Conservation (phyloP, 352 stramenopile genomes). For the Pythium guiyangense region DNA sequence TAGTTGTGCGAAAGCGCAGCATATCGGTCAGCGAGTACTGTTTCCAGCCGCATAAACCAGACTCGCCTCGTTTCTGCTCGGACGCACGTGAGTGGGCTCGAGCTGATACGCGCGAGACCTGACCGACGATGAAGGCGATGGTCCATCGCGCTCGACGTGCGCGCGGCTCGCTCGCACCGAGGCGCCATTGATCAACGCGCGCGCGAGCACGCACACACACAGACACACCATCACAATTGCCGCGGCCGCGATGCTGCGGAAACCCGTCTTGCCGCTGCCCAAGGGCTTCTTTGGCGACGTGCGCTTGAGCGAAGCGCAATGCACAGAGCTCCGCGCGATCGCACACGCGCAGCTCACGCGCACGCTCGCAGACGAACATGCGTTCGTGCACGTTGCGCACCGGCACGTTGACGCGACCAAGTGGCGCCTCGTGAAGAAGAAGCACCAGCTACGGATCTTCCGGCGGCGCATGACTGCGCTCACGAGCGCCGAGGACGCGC, state of each 20-base stretch:
- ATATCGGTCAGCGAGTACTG: too few species aligned
- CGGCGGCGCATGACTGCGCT: conserved; percentile 12
- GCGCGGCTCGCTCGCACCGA: too few species aligned
- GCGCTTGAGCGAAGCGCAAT: background rate
- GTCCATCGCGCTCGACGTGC: too few species aligned
- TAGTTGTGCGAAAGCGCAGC: too few species aligned
- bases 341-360: conserved; percentile 4
- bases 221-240: too few species aligned
- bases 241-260: background rate
- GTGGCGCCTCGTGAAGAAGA: conserved; percentile 11
- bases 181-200: too few species aligned
- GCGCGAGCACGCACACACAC: too few species aligned
- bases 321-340: background rate
- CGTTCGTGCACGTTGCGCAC: conserved; percentile 2
- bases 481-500: conserved; percentile 5
- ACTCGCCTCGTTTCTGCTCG: too few species aligned
- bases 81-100: too few species aligned
- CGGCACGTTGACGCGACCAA: conserved; percentile 6
- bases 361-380: conserved; percentile 6
- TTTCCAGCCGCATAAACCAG: too few species aligned
- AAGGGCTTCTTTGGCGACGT: background rate
- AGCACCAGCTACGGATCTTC: conserved; percentile 39
- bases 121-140: too few species aligned
- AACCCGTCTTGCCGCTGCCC: background rate
- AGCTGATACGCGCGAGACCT: too few species aligned